These are phyloP conservation scores for Fusarium denticulatum DNA, from an alignment of 2,329 filamentous ascomycete species.

Conservation along the genomic window DNA sequence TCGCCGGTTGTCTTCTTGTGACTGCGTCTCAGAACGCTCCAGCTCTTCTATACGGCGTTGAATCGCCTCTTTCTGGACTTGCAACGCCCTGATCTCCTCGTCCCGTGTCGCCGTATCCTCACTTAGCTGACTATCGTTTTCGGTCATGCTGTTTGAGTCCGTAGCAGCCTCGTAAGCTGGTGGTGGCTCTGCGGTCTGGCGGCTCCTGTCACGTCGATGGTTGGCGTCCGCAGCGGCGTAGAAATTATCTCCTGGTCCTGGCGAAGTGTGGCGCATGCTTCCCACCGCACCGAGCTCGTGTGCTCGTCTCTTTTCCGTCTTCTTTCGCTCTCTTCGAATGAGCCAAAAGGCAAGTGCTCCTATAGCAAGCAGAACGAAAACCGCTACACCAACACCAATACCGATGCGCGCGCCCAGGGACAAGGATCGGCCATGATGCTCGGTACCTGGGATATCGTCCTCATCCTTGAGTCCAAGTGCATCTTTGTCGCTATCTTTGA, in stretches of 20 bases:
- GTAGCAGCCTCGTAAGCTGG: constrained; percentile 46
- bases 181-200: constrained; percentile 42
- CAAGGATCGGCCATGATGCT: constrained; percentile 29
- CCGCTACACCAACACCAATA: constrained; percentile 48
- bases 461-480: constrained; percentile 49
- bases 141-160: constrained; percentile 36
- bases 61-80: constrained; percentile 49
- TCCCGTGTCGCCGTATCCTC: constrained; percentile 38
- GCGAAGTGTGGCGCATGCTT: constrained; percentile 20
- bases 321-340: constrained; percentile 37
- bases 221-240: constrained; percentile 26
- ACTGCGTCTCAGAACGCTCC: constrained; percentile 40
- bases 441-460: constrained; percentile 41
- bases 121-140: constrained; percentile 37
- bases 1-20: constrained; percentile 9
- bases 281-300: constrained; percentile 41
- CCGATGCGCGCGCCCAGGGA: constrained; percentile 48
- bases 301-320: constrained; percentile 28
- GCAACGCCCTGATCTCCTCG: constrained; percentile 47
- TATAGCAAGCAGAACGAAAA: constrained; percentile 45
- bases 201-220: constrained; percentile 19
- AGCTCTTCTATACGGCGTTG: constrained; percentile 50
- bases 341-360: constrained; percentile 41
- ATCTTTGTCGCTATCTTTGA: constrained; percentile 49
- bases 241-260: constrained; percentile 22